phyloP scores from a whole-genome alignment of 345 rosid species.

The Salix arbutifolia region DNA sequence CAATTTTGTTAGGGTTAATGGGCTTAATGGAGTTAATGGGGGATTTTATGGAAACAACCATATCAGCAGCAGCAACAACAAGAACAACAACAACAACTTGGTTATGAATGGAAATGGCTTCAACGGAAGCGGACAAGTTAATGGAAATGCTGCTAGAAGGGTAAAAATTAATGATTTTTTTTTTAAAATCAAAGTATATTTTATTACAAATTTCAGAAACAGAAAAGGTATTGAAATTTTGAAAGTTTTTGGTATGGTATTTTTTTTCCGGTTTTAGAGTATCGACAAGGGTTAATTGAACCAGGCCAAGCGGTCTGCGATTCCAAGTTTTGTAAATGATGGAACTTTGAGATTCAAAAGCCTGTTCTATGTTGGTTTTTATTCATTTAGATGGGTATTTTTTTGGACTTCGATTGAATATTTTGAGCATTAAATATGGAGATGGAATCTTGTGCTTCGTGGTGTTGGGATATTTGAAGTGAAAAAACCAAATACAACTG shows the following conservation, averaged over 20 bases:
- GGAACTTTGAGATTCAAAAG: neutral
- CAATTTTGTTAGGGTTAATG: slow-evolving; percentile 51
- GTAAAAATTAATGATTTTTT: neutral
- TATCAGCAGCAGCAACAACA: too few relatives aligned
- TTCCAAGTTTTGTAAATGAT: neutral
- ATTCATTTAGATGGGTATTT: neutral
- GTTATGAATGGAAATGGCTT: neutral
- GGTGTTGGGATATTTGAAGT: neutral
- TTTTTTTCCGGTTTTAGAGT: neutral
- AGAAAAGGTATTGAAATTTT: neutral
- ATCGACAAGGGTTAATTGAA: neutral
- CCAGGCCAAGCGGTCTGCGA: neutral
- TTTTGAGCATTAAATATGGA: neutral
- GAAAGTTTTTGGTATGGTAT: neutral
- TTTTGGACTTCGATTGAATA: neutral
- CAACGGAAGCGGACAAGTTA: neutral
- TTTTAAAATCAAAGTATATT: neutral
- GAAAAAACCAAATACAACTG: neutral
- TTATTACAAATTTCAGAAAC: neutral
- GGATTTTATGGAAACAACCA: neutral
- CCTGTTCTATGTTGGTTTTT: neutral
- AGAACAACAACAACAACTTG: neutral
- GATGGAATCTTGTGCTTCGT: neutral
- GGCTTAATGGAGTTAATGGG: slow-evolving; percentile 27
- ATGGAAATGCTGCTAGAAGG: neutral